Evolutionary conservation across 2,329 filamentous ascomycete species (phyloP).

Genomic region (Lasiodiplodia sp.): DNA sequence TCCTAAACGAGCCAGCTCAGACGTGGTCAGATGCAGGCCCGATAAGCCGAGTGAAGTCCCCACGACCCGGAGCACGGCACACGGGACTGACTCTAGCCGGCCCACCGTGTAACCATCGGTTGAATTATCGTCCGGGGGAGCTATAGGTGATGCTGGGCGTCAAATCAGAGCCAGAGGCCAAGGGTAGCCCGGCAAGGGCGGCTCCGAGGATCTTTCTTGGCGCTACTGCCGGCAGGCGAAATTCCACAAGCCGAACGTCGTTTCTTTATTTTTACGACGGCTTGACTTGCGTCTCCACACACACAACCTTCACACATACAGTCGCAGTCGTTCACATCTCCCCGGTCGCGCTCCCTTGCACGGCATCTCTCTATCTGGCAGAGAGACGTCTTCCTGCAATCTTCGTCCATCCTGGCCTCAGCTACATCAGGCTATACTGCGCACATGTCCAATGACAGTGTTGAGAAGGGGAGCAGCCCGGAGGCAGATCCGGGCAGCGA

Average conservation of each 20-base stretch:
- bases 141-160: background rate
- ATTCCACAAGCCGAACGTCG: background rate
- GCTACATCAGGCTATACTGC: background rate
- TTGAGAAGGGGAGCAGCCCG: background rate
- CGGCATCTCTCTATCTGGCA: background rate
- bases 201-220: background rate
- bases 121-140: background rate
- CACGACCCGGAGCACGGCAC: background rate
- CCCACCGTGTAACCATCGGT: background rate
- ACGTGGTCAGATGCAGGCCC: background rate
- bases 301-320: too few species aligned
- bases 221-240: background rate
- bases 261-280: background rate
- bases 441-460: background rate
- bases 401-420: background rate
- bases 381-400: background rate
- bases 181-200: background rate
- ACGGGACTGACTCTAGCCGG: background rate
- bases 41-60: background rate
- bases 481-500: background rate
- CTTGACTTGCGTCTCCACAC: background rate
- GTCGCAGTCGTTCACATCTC: background rate
- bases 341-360: background rate
- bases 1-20: background rate
- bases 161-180: background rate